Percentiles rank a stretch among this genome's conserved stretches.
Conservation (phyloP, 2,329 filamentous ascomycete species). For the Trichoderma pleuroti region DNA sequence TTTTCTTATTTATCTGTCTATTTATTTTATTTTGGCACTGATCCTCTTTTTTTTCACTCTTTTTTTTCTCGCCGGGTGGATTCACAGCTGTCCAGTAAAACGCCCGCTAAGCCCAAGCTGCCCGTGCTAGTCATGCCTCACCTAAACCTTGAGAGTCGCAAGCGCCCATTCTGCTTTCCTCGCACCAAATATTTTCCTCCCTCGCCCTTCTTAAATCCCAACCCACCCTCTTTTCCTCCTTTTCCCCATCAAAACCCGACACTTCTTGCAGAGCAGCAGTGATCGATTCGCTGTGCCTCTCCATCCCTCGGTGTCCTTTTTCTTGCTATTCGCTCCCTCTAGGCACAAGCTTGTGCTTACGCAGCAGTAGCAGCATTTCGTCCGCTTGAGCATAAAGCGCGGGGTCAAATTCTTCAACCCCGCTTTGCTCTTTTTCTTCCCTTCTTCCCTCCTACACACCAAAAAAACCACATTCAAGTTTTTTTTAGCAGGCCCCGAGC, state of each 20-base stretch:
- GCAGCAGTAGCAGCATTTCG: slow-evolving; percentile 19
- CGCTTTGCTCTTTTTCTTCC: slow-evolving; percentile 40
- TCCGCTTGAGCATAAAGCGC: slow-evolving; percentile 32
- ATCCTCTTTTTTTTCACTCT: slow-evolving; percentile 26
- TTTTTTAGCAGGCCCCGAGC: slow-evolving; percentile 41
- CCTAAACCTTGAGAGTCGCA: slow-evolving; percentile 9
- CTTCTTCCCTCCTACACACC: slow-evolving; percentile 31
- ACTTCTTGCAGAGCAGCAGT: slow-evolving; percentile 39
- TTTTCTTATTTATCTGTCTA: not conserved
- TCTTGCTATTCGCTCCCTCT: slow-evolving; percentile 15
- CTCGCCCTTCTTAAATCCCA: slow-evolving; percentile 9
- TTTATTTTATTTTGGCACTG: not conserved
- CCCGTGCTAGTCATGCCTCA: slow-evolving; percentile 24
- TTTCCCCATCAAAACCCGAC: slow-evolving; percentile 32
- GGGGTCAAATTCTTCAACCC: slow-evolving; percentile 44
- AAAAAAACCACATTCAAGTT: slow-evolving; percentile 31
- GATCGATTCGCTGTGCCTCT: slow-evolving; percentile 35
- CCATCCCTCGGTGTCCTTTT: not conserved
- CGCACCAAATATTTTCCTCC: not conserved
- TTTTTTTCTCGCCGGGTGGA: slow-evolving; percentile 23
- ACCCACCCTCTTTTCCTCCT: slow-evolving; percentile 1
- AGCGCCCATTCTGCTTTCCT: not conserved
- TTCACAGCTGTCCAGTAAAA: slow-evolving; percentile 16
- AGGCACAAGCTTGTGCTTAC: slow-evolving; percentile 10
- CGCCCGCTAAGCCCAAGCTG: slow-evolving; percentile 14